Evolutionary conservation across 192 early-diverging fungal genomes (phyloP).

Genomic region (Thoreauomyces humboldtii): DNA sequence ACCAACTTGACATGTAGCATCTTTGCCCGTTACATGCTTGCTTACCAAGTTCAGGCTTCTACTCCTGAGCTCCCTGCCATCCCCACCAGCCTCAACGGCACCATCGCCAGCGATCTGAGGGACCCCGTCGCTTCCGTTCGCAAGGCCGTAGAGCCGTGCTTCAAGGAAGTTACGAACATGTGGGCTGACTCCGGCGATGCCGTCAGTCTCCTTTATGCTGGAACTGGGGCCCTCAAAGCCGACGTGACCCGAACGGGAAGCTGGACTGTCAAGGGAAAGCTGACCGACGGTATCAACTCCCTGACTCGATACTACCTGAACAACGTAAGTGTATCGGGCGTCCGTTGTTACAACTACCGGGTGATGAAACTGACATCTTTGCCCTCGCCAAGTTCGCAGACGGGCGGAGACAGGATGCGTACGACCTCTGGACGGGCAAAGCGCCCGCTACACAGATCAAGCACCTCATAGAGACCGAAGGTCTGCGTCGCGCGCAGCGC

Average conservation of each 20-base stretch:
- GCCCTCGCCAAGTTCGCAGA: constrained; percentile 34
- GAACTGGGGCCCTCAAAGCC: constrained; percentile 52
- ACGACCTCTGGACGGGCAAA: constrained; percentile 52
- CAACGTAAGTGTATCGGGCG: constrained; percentile 34
- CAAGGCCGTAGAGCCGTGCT: constrained; percentile 21
- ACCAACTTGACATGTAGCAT: constrained; percentile 55
- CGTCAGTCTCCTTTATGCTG: constrained; percentile 51
- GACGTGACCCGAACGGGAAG: constrained; percentile 49
- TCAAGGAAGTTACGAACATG: constrained; percentile 29
- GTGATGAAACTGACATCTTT: background rate
- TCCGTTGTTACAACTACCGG: too few species aligned
- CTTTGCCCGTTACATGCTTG: constrained; percentile 47
- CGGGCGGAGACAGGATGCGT: constrained; percentile 50
- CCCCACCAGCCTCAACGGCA: constrained; percentile 25
- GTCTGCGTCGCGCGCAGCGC: constrained; percentile 26
- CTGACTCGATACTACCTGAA: constrained; percentile 60
- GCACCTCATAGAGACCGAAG: constrained; percentile 33
- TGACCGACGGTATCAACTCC: constrained; percentile 51
- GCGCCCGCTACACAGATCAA: constrained; percentile 25
- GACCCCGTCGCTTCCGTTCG: constrained; percentile 34
- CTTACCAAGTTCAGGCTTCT: constrained; percentile 46
- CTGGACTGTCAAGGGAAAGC: constrained; percentile 35
- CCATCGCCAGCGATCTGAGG: constrained; percentile 32
- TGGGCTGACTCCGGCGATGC: constrained; percentile 59
- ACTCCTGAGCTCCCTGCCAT: constrained; percentile 24